These are phyloP conservation scores for Whalleya microplaca DNA, from an alignment of 2,329 filamentous ascomycete genomes.

Conservation along the genomic window DNA sequence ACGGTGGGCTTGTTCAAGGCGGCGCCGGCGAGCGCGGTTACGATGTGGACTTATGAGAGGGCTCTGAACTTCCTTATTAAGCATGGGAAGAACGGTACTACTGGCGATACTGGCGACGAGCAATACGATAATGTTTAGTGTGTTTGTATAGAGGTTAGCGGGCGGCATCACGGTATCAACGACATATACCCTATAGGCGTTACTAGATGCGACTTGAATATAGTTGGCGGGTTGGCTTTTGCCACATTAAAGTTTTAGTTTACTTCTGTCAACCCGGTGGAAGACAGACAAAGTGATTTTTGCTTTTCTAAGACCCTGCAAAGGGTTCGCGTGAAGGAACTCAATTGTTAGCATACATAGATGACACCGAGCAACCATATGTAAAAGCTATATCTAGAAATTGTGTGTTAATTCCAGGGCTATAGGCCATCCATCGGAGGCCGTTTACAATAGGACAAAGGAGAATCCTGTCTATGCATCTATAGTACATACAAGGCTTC, in stretches of 20 bases:
- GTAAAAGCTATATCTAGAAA: background rate
- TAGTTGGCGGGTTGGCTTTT: conserved; percentile 1
- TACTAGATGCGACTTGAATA: conserved; percentile 8
- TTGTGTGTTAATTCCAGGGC: background rate
- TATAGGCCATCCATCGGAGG: background rate
- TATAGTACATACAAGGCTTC: conserved; percentile 28
- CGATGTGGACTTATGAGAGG: conserved; percentile 93
- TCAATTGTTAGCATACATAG: background rate
- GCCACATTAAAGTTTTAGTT: background rate
- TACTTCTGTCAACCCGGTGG: background rate
- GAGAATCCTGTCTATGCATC: conserved; percentile 32
- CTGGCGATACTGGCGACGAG: background rate
- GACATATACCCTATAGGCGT: conserved; percentile 16
- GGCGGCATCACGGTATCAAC: conserved; percentile 7
- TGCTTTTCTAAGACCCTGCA: background rate
- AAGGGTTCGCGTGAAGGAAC: background rate
- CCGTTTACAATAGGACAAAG: conserved; percentile 9
- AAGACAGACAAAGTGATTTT: background rate
- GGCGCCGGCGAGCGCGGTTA: conserved; percentile 88
- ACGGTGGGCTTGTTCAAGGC: conserved; percentile 90
- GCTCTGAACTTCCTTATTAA: conserved; percentile 63
- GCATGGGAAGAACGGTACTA: conserved; percentile 24
- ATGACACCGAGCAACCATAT: background rate
- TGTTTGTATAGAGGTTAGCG: background rate
- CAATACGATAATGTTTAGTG: background rate